Conservation (phyloP, 2,329 filamentous ascomycete species). For the Pseudogymnoascus sp. region DNA sequence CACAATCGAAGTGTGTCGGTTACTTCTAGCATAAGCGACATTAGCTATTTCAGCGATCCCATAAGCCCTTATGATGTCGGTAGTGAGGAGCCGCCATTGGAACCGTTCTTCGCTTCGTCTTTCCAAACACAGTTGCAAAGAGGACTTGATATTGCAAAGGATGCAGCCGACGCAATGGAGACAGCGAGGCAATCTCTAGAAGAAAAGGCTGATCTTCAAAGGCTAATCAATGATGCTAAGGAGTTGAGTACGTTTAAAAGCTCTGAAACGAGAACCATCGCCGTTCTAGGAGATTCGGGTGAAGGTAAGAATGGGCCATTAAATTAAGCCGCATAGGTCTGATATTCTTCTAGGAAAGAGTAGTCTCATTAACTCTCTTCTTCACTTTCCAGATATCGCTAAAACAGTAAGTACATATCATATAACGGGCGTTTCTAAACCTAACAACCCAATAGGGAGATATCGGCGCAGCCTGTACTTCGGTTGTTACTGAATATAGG, state of each 20-base stretch:
- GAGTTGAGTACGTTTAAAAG: constrained; percentile 14
- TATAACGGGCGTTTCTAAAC: neutral
- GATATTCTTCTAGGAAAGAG: constrained; percentile 23
- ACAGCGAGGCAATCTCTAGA: constrained; percentile 8
- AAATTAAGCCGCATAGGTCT: neutral
- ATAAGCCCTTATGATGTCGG: constrained; percentile 15
- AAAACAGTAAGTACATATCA: constrained; percentile 17
- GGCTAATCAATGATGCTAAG: constrained; percentile 14
- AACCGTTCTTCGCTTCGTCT: constrained; percentile 13
- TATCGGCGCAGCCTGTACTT: constrained; percentile 28
- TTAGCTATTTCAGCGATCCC: too few relatives aligned
- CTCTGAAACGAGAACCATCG: constrained; percentile 17
- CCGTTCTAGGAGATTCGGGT: constrained; percentile 9
- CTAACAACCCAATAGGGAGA: constrained; percentile 19
- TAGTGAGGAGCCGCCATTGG: constrained; percentile 14
- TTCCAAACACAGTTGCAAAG: constrained; percentile 13
- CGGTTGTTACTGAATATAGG: constrained; percentile 29
- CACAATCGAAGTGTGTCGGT: too few relatives aligned
- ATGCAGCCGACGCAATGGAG: constrained; percentile 13
- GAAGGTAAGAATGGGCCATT: neutral
- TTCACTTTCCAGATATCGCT: constrained; percentile 25
- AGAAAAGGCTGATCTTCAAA: constrained; percentile 10
- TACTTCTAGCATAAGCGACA: too few relatives aligned
- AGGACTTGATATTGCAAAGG: constrained; percentile 14
- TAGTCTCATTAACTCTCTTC: constrained; percentile 30